These are phyloP conservation scores for Suillus luteus DNA, from an alignment of 768 basidiomycete genomes.

Conservation along the genomic window DNA sequence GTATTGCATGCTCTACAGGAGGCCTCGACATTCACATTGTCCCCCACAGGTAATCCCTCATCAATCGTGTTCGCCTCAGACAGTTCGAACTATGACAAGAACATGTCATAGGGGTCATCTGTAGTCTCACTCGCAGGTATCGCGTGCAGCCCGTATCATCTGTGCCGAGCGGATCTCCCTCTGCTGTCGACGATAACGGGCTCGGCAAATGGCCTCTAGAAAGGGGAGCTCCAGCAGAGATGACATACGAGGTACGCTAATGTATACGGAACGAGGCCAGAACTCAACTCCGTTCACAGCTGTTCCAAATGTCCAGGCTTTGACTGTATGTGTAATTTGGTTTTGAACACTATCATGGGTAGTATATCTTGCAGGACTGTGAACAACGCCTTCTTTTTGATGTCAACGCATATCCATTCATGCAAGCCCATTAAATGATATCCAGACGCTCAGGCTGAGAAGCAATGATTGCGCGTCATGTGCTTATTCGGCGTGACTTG, in stretches of 20 bases:
- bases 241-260: constrained; percentile 56
- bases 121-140: constrained; percentile 13
- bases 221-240: constrained; percentile 65
- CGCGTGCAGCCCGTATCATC: constrained; percentile 41
- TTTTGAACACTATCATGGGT: not conserved
- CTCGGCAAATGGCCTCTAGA: constrained; percentile 55
- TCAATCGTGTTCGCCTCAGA: not conserved
- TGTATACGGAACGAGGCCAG: not conserved
- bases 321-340: not conserved
- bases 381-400: not conserved
- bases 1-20: constrained; percentile 60
- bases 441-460: not conserved
- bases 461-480: not conserved
- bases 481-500: not conserved
- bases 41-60: not conserved
- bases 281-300: not conserved
- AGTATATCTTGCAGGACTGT: not conserved
- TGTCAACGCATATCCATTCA: not conserved
- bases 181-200: constrained; percentile 41
- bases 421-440: not conserved
- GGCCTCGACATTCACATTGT: constrained; percentile 25
- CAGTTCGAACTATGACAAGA: not conserved
- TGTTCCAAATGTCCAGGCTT: not conserved
- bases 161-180: constrained; percentile 54
- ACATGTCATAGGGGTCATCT: not conserved